These are phyloP conservation scores for Ceratobasidium sp. DNA, from an alignment of 1,284 basidiomycete species.

Conservation along the genomic window DNA sequence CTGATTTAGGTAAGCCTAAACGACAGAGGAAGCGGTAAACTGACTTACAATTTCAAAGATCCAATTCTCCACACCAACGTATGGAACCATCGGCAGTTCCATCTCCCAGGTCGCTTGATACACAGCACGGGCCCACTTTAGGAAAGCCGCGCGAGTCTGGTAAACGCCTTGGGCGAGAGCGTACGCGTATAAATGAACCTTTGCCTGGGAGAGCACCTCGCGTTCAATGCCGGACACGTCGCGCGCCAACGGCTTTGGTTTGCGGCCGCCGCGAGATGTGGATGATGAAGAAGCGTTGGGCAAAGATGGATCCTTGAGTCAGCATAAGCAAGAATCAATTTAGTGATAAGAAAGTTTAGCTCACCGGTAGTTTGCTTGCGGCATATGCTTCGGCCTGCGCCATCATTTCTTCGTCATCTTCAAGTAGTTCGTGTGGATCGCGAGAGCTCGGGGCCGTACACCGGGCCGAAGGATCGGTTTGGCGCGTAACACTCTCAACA, in stretches of 20 bases:
- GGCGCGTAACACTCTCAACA: background rate
- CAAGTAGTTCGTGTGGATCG: background rate
- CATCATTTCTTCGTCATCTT: background rate
- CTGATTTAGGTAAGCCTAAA: background rate
- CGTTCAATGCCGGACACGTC: slow-evolving; percentile 2
- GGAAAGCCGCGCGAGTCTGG: slow-evolving; percentile 15
- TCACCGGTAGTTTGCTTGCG: background rate
- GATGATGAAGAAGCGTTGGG: no score
- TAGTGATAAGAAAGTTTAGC: background rate
- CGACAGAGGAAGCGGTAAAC: no score
- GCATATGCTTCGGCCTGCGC: background rate
- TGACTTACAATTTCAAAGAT: slow-evolving; percentile 29
- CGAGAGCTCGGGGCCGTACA: background rate
- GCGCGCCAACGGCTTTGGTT: slow-evolving; percentile 35
- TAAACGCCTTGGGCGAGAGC: slow-evolving; percentile 19
- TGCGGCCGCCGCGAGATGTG: background rate
- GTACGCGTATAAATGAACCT: slow-evolving; percentile 12
- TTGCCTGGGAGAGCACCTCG: slow-evolving; percentile 8
- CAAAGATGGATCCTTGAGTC: no score
- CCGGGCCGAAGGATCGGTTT: background rate
- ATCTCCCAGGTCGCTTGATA: slow-evolving; percentile 10
- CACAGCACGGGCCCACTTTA: background rate
- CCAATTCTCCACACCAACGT: background rate
- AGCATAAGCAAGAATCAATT: background rate
- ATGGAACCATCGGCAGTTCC: background rate